These are phyloP conservation scores for Cornus florida DNA, from an alignment of 148 eudicot species.

Conservation along the genomic window DNA sequence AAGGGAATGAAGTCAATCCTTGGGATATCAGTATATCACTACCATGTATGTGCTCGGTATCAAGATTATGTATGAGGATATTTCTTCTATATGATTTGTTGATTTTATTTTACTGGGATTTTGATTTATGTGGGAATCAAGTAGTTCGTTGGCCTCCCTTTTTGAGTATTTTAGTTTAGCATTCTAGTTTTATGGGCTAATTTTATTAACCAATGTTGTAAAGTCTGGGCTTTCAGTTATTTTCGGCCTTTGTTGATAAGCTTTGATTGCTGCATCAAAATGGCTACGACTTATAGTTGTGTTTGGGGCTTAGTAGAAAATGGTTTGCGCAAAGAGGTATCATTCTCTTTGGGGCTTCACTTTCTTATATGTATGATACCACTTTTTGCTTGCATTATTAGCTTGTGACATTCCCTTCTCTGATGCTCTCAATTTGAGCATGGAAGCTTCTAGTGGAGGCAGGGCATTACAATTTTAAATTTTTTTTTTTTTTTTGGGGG, in stretches of 20 bases:
- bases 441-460: too few relatives aligned
- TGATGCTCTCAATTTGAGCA: too few relatives aligned
- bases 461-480: too few relatives aligned
- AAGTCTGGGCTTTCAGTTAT: conserved; percentile 22
- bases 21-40: conserved; percentile 78
- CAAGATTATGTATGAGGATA: conserved; percentile 94
- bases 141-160: conserved; percentile 35
- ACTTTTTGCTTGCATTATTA: too few relatives aligned
- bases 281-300: not conserved
- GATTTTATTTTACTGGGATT: conserved; percentile 2
- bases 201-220: conserved; percentile 21
- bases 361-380: too few relatives aligned
- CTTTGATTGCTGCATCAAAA: not conserved
- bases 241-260: not conserved
- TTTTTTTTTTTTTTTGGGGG: too few relatives aligned
- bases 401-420: too few relatives aligned
- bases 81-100: conserved; percentile 66
- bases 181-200: not conserved
- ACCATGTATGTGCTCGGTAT: conserved; percentile 88
- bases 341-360: too few relatives aligned
- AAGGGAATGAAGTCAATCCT: conserved; percentile 81
- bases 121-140: conserved; percentile 34
- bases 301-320: too few relatives aligned
- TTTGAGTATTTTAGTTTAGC: conserved; percentile 18
- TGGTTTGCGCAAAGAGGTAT: too few relatives aligned